phyloP scores from a whole-genome alignment of 257 asterid species.

The Solanum neorickii region DNA sequence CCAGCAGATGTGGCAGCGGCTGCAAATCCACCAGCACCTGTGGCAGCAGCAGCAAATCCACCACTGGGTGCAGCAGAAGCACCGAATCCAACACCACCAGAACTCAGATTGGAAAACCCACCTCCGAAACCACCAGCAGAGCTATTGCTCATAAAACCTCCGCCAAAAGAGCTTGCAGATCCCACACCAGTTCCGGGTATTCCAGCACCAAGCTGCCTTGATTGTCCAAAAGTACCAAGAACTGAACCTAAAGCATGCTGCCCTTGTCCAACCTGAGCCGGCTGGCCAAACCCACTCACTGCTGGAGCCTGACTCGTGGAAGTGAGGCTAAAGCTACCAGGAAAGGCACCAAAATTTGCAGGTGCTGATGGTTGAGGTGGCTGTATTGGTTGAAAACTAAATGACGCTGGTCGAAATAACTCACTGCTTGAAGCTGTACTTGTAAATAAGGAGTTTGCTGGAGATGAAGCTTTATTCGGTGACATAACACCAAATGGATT shows the following conservation, averaged over 20 bases:
- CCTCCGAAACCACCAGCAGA: conserved; percentile 38
- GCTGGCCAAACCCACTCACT: conserved; percentile 69
- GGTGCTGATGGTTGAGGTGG: conserved; percentile 36
- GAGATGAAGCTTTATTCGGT: conserved; percentile 23
- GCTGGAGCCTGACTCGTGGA: conserved; percentile 36
- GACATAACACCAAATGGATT: conserved; percentile 60
- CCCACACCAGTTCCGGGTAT: conserved; percentile 48
- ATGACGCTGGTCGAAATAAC: conserved; percentile 90
- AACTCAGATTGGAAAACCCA: conserved; percentile 36
- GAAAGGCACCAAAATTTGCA: conserved; percentile 16
- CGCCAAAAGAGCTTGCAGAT: conserved; percentile 42
- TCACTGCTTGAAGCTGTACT: conserved; percentile 39
- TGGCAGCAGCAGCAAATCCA: conserved; percentile 21
- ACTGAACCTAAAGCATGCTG: conserved; percentile 85
- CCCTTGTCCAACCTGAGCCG: conserved; percentile 64
- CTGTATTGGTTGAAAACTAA: conserved; percentile 56
- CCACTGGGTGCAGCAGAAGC: conserved; percentile 9
- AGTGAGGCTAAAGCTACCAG: conserved; percentile 28
- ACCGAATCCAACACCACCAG: conserved; percentile 46
- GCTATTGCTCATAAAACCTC: conserved; percentile 21
- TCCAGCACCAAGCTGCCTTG: conserved; percentile 83
- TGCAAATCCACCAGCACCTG: conserved; percentile 17
- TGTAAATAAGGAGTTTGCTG: conserved; percentile 25
- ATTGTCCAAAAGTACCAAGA: conserved; percentile 92
- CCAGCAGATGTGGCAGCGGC: conserved; percentile 19